Evolutionary conservation across 345 rosid genomes (phyloP).

Genomic region (Sapria himalayana): DNA sequence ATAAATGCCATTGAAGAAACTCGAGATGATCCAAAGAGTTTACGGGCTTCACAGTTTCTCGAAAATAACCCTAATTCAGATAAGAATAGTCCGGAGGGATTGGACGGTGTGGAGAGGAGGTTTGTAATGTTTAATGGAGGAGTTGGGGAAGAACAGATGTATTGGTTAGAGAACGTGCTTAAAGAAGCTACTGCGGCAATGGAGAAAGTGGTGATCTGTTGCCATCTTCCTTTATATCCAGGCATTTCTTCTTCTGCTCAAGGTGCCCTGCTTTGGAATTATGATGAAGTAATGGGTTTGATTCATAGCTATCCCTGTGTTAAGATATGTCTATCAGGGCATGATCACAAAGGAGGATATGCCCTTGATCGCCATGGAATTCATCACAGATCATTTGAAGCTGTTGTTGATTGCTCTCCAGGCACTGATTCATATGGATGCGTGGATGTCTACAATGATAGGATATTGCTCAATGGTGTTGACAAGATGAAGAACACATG

Average conservation of each 20-base stretch:
- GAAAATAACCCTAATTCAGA: constrained; percentile 57
- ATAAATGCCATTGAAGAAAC: constrained; percentile 87
- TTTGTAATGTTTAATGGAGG: constrained; percentile 85
- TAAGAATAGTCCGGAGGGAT: constrained; percentile 68
- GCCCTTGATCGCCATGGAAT: constrained; percentile 58
- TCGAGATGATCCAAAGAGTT: constrained; percentile 38
- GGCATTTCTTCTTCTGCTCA: constrained; percentile 22
- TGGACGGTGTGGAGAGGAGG: constrained; percentile 46
- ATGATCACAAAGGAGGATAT: constrained; percentile 65
- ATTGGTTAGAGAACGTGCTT: constrained; percentile 54
- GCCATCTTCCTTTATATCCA: constrained; percentile 68
- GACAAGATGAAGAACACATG: constrained; percentile 38
- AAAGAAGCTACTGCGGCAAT: constrained; percentile 34
- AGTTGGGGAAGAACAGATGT: constrained; percentile 56
- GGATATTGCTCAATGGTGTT: constrained; percentile 39
- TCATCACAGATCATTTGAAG: constrained; percentile 74
- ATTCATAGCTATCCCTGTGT: constrained; percentile 49
- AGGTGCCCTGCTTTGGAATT: constrained; percentile 74
- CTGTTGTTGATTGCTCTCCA: constrained; percentile 78
- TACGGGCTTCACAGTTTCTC: constrained; percentile 48
- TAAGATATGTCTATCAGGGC: constrained; percentile 74
- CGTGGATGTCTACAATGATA: constrained; percentile 52
- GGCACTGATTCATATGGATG: constrained; percentile 63
- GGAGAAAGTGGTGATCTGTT: constrained; percentile 65
- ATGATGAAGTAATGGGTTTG: constrained; percentile 52